Evolutionary conservation across 257 asterid species (phyloP).

Genomic region (Datura wrightii): DNA sequence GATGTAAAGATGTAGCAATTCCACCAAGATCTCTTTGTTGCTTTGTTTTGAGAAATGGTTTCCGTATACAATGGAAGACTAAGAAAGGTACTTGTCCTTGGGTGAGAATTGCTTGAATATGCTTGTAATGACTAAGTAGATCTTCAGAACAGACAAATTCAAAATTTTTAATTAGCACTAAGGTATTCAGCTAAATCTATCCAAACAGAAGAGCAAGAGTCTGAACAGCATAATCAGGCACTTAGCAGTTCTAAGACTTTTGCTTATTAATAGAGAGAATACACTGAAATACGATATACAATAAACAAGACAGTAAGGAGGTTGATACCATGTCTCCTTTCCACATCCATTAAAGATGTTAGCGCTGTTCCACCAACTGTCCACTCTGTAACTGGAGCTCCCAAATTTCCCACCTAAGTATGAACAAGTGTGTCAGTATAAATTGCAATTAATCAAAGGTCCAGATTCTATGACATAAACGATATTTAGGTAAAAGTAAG

Average conservation of each 20-base stretch:
- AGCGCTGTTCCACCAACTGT: slow-evolving; percentile 95
- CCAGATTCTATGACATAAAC: background rate
- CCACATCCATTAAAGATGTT: slow-evolving; percentile 98
- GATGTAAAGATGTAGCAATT: background rate
- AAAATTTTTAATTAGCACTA: background rate
- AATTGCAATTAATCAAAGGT: background rate
- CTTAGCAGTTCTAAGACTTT: background rate
- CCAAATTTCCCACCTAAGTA: slow-evolving; percentile 90
- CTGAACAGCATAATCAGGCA: slow-evolving; percentile 6
- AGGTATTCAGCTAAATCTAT: background rate
- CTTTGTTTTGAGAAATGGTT: background rate
- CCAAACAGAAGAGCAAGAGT: background rate
- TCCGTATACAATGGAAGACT: background rate
- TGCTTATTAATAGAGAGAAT: background rate
- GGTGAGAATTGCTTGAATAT: background rate
- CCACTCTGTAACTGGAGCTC: slow-evolving; percentile 91
- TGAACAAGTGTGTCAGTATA: slow-evolving; percentile 21
- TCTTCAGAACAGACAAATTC: background rate
- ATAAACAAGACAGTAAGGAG: slow-evolving; percentile 25
- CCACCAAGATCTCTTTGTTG: no score
- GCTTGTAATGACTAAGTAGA: slow-evolving; percentile 11
- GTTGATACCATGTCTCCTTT: slow-evolving; percentile 92
- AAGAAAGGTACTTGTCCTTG: background rate
- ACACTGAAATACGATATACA: background rate
- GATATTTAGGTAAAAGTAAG: background rate